Evolutionary conservation across 2,329 filamentous ascomycete species (phyloP).

Genomic region (Dendryphion nanum): DNA sequence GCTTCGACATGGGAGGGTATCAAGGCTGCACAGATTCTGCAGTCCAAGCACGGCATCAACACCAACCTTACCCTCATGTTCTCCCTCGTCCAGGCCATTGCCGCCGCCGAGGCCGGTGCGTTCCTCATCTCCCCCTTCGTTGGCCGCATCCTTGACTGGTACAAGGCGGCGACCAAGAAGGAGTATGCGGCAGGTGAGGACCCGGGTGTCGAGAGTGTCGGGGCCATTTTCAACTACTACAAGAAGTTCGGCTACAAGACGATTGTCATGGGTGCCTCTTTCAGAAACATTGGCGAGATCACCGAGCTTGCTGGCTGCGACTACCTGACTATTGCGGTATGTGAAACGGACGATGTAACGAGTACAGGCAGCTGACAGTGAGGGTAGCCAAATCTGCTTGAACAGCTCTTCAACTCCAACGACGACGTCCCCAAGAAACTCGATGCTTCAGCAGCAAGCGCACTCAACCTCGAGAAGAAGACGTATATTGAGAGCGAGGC

Average conservation of each 20-base stretch:
- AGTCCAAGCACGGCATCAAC: slow-evolving; percentile 95
- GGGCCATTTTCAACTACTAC: slow-evolving; percentile 99
- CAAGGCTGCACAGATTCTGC: slow-evolving; percentile 95
- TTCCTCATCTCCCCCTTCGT: slow-evolving; percentile 99
- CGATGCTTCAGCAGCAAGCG: slow-evolving; percentile 62
- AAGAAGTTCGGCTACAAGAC: slow-evolving; percentile 99
- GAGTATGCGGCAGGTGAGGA: slow-evolving; percentile 87
- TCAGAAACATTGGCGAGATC: slow-evolving; percentile 95
- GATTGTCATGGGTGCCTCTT: slow-evolving; percentile 99
- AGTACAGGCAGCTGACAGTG: slow-evolving; percentile 1
- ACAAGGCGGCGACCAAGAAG: slow-evolving; percentile 94
- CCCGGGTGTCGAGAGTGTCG: slow-evolving; percentile 92
- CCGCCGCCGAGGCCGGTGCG: slow-evolving; percentile 88
- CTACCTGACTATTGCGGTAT: slow-evolving; percentile 94
- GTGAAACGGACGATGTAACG: slow-evolving; percentile 41
- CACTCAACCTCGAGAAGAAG: slow-evolving; percentile 81
- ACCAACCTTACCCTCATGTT: slow-evolving; percentile 99
- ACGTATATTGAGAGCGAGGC: slow-evolving; percentile 87
- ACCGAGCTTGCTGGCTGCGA: slow-evolving; percentile 97
- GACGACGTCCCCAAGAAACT: slow-evolving; percentile 90
- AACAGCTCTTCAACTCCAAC: slow-evolving; percentile 85
- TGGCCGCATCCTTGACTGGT: slow-evolving; percentile 98
- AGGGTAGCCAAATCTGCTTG: slow-evolving; percentile 78
- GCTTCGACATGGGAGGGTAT: slow-evolving; percentile 99
- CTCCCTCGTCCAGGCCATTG: slow-evolving; percentile 91